A percentile compares a stretch with the other conserved stretches of the same genome.
Evolutionary conservation across 768 basidiomycete species (phyloP).

Genomic region (Suillus discolor): DNA sequence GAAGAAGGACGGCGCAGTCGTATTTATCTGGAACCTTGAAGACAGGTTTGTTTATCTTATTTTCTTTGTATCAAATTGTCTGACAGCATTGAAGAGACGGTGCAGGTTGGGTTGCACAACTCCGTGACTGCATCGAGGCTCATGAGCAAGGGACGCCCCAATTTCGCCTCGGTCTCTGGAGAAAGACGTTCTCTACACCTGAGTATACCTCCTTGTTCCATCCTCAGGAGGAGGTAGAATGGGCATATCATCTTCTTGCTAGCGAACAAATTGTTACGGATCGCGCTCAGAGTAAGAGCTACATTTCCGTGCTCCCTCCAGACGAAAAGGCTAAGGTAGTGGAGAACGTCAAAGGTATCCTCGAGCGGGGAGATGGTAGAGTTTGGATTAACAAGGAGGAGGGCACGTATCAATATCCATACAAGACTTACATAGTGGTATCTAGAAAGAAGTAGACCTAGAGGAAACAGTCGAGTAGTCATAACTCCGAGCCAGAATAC

Average conservation of each 20-base stretch:
- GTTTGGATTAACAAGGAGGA: constrained; percentile 75
- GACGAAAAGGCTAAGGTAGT: constrained; percentile 58
- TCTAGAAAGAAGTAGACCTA: constrained; percentile 41
- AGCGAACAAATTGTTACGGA: constrained; percentile 61
- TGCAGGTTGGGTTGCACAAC: constrained; percentile 72
- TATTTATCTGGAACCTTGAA: constrained; percentile 91
- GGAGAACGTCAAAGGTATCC: constrained; percentile 52
- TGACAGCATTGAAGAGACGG: constrained; percentile 41
- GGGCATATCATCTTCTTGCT: constrained; percentile 52
- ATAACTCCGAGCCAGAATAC: neutral
- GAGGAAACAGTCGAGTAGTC: neutral
- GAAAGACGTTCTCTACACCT: constrained; percentile 61
- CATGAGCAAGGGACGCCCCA: constrained; percentile 81
- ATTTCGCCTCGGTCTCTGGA: constrained; percentile 78
- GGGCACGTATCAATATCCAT: constrained; percentile 81
- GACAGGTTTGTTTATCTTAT: constrained; percentile 51
- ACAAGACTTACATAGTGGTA: constrained; percentile 66
- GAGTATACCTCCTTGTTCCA: constrained; percentile 65
- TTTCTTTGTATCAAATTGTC: neutral
- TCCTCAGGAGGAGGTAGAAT: constrained; percentile 56
- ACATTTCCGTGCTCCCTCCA: constrained; percentile 65
- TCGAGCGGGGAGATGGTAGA: constrained; percentile 60
- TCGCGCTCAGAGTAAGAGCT: constrained; percentile 82
- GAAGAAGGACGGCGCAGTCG: constrained; percentile 70
- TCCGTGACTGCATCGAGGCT: constrained; percentile 69